phyloP scores from a whole-genome alignment of 164 flowering plant genomes.

The Vitis vinifera region ASM3070453v1 NC_081808.1:1976501-1977000 shows the following conservation, averaged over 20 bases:
- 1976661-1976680: constrained; percentile 52
- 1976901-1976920: constrained; percentile 23
- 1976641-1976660: constrained; percentile 29
- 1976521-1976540: constrained; percentile 52
- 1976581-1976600: constrained; percentile 28
- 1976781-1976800: constrained; percentile 26
- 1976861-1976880: constrained; percentile 32
- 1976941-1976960: constrained; percentile 37
- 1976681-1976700: constrained; percentile 36
- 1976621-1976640: constrained; percentile 41
- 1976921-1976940: constrained; percentile 40
- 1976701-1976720: constrained; percentile 40
- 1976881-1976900: constrained; percentile 36
- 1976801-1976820: constrained; percentile 24
- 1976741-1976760: constrained; percentile 25
- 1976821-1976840: constrained; percentile 28
- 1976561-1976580: constrained; percentile 19
- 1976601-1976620: constrained; percentile 43
- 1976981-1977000: constrained; percentile 88
- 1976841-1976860: constrained; percentile 20
- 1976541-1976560: constrained; percentile 47
- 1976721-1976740: constrained; percentile 31
- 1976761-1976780: constrained; percentile 18
- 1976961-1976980: constrained; percentile 46
- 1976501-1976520: constrained; percentile 51